Conservation (phyloP, 2,329 filamentous ascomycete genomes). For the Fusarium mundagurra region DNA sequence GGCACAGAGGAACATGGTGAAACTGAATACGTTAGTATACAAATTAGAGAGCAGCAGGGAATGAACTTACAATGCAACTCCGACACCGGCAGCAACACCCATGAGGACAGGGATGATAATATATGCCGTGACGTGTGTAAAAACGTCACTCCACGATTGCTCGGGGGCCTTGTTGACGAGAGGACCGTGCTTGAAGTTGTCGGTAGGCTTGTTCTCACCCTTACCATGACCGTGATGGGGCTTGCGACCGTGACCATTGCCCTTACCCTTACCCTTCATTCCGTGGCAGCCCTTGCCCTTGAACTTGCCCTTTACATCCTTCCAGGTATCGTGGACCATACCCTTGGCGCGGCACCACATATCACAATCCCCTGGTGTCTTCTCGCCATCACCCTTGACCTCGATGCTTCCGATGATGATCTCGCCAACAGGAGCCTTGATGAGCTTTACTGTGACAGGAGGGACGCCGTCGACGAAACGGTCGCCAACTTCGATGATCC, state of each 20-base stretch:
- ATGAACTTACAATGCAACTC: slow-evolving; percentile 67
- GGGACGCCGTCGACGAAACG: slow-evolving; percentile 65
- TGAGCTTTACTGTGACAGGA: slow-evolving; percentile 67
- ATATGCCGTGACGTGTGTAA: slow-evolving; percentile 67
- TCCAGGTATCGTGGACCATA: slow-evolving; percentile 43
- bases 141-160: slow-evolving; percentile 56
- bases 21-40: slow-evolving; percentile 50
- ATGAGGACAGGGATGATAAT: slow-evolving; percentile 75
- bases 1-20: slow-evolving; percentile 74
- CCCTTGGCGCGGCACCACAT: slow-evolving; percentile 62
- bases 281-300: slow-evolving; percentile 43
- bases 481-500: slow-evolving; percentile 68
- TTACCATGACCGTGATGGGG: slow-evolving; percentile 28
- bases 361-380: slow-evolving; percentile 49
- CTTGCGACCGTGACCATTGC: slow-evolving; percentile 18
- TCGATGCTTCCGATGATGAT: slow-evolving; percentile 64
- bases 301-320: slow-evolving; percentile 40
- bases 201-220: slow-evolving; percentile 34
- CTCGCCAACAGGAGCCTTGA: slow-evolving; percentile 66
- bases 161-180: slow-evolving; percentile 29
- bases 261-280: slow-evolving; percentile 16
- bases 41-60: neutral
- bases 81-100: slow-evolving; percentile 74
- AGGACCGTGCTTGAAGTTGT: slow-evolving; percentile 28
- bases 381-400: slow-evolving; percentile 44